phyloP scores from a whole-genome alignment of 192 early-diverging fungal genomes.

The Backusella australiensis region DNA sequence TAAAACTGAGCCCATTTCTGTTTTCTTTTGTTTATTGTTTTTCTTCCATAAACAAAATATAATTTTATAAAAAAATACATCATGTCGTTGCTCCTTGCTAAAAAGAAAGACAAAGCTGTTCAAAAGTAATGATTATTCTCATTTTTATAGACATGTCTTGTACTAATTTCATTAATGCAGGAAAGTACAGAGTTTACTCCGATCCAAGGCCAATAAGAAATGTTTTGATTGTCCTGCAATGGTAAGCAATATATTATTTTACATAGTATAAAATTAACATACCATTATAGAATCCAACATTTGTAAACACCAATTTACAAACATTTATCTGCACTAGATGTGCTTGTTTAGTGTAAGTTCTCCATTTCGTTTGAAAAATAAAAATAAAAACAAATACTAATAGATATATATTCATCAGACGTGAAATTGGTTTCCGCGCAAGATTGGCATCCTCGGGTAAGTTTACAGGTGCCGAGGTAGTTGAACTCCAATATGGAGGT shows the following conservation, averaged over 20 bases:
- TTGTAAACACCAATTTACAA: constrained; percentile 3
- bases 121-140: neutral
- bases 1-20: constrained; percentile 3
- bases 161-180: neutral
- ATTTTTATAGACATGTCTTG: neutral
- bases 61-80: neutral
- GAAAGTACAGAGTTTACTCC: neutral
- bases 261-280: neutral
- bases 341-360: neutral
- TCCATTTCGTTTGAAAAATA: neutral
- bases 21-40: neutral
- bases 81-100: neutral
- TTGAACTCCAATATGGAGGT: neutral
- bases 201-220: neutral
- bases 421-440: neutral
- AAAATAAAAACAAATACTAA: neutral
- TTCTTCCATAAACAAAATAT: neutral
- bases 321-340: neutral
- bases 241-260: neutral
- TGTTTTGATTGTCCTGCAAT: constrained; percentile 6
- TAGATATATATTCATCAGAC: neutral
- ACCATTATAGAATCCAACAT: neutral
- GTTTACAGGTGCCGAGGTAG: neutral
- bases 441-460: neutral
- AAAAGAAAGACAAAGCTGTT: constrained; percentile 1